phyloP scores from a whole-genome alignment of 2,329 filamentous ascomycete genomes.

The Bipolaris cookei region DNA sequence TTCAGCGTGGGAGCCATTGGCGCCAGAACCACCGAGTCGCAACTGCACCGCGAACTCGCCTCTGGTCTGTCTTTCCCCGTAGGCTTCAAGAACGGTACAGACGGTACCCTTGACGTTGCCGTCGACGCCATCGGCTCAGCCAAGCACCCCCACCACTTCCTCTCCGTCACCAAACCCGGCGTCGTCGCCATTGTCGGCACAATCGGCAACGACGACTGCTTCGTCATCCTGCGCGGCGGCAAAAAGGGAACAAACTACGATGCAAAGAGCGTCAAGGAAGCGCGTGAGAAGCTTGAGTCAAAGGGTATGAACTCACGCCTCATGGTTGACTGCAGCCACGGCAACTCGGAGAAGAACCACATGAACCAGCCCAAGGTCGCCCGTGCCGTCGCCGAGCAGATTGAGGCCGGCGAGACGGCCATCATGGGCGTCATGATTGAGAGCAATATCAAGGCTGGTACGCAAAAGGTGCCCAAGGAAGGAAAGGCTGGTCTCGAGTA shows the following conservation, averaged over 20 bases:
- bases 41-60: conserved; percentile 92
- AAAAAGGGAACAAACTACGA: conserved; percentile 96
- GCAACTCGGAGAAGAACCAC: conserved; percentile 95
- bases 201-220: conserved; percentile 94
- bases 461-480: conserved; percentile 88
- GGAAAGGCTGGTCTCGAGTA: conserved; percentile 86
- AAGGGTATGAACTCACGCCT: conserved; percentile 76
- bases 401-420: conserved; percentile 78
- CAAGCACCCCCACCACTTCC: conserved; percentile 90
- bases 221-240: conserved; percentile 91
- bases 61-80: conserved; percentile 96
- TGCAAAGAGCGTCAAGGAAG: conserved; percentile 78
- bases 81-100: conserved; percentile 99
- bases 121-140: conserved; percentile 96
- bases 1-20: conserved; percentile 92
- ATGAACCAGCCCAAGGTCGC: conserved; percentile 97
- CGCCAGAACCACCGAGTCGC: conserved; percentile 94
- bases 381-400: conserved; percentile 79
- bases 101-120: conserved; percentile 85
- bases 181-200: conserved; percentile 95
- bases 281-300: conserved; percentile 78
- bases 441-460: conserved; percentile 93
- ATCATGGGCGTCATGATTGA: conserved; percentile 99
- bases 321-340: conserved; percentile 98
- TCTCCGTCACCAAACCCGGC: conserved; percentile 96